Evolutionary conservation across 768 basidiomycete genomes (phyloP).

Genomic region (Boletus patriciae): DNA sequence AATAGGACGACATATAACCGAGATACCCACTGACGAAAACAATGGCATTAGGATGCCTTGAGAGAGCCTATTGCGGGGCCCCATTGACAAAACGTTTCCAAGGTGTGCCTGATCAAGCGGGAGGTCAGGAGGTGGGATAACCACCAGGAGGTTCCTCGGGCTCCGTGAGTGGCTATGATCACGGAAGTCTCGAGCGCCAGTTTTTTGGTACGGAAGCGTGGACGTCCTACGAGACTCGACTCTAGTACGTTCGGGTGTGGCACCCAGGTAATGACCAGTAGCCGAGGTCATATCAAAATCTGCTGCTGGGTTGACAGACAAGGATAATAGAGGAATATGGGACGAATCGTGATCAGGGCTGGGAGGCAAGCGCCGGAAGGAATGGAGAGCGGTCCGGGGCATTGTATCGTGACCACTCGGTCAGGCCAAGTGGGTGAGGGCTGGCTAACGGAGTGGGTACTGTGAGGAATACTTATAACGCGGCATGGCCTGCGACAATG

Average conservation of each 20-base stretch:
- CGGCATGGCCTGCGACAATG: conserved; percentile 2
- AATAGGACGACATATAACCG: background rate
- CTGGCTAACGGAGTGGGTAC: background rate
- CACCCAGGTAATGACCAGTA: background rate
- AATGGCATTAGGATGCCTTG: conserved; percentile 76
- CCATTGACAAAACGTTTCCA: conserved; percentile 56
- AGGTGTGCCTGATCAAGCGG: conserved; percentile 58
- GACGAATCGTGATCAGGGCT: conserved; percentile 33
- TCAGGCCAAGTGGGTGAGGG: background rate
- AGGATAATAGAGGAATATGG: background rate
- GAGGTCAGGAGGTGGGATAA: conserved; percentile 63
- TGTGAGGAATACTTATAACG: conserved; percentile 9
- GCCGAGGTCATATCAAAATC: conserved; percentile 17
- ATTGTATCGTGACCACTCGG: background rate
- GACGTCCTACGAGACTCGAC: conserved; percentile 45
- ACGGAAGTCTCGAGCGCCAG: conserved; percentile 44
- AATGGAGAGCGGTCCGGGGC: conserved; percentile 27
- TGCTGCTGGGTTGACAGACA: background rate
- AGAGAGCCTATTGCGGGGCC: conserved; percentile 58
- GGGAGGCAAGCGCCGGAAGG: conserved; percentile 30
- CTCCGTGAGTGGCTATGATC: conserved; percentile 40
- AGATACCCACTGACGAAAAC: conserved; percentile 58
- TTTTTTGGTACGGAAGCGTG: conserved; percentile 55
- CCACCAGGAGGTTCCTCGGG: conserved; percentile 59
- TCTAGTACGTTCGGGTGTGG: conserved; percentile 12